Evolutionary conservation across 495 filamentous ascomycete genomes (phyloP), one percentile per base, ranked within the genome.

Genomic region (Wilcoxina mikolae): DNA sequence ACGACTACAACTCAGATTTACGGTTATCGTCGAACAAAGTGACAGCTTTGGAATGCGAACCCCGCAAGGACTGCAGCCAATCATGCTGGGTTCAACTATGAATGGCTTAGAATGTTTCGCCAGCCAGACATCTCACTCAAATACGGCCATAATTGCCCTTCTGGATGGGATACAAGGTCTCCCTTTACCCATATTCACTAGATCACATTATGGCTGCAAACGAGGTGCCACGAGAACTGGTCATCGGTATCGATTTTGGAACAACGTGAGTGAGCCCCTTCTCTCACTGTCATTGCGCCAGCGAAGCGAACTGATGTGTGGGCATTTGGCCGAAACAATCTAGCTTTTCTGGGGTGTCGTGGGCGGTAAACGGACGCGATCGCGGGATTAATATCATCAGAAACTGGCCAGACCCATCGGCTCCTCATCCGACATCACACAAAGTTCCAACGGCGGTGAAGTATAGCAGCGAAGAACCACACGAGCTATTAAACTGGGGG

Each of bases 361-460:
- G 43, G 43, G 43, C 43, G 11, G 11, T 24, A 11, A 24, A 24
- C 43, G 43, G 23, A 12, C 15, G 22, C n/a, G 11, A 12, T 2
- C 17, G 23, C n/a, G 23, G 22, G 2, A 46, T 46, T 24, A 12
- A 46, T 11, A 24, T 46, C 15, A 46, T 46, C 23, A 24, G 22
- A 12, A 46, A 46, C 23, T 46, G 43, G 43, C n/a, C 11, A 12
- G 43, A 46, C 43, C 43, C 43, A 11, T 17, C 15, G 23, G n/a
- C 43, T 11, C 15, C 22, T 11, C n/a, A 46, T 20, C 43, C 15
- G 11, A 46, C 43, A 12, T 17, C 43, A 24, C 43, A 46, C 43
- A 46, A 46, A 24, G 43, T 46, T 24, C 43, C 43, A 1, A 46
- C 43, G 43, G 43, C 43, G 11, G 43, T 46, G 43, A 46, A 12